Percentiles rank a stretch among this genome's conserved stretches.
Evolutionary conservation across 306 rosid genomes (phyloP).

Genomic region (Quercus dentata): DNA sequence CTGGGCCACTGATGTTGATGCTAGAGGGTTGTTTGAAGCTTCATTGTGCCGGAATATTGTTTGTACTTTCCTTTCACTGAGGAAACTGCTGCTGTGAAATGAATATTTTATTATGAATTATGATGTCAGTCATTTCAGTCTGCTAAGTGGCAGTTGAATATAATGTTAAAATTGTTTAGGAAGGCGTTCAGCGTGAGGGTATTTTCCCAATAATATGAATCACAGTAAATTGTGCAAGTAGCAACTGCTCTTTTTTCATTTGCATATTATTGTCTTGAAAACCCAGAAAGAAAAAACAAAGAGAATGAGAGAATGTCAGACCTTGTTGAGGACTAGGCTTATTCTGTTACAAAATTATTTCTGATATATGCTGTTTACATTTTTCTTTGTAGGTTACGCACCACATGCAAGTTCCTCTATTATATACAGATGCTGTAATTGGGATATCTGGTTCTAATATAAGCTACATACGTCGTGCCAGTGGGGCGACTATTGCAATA

Average conservation of each 20-base stretch:
- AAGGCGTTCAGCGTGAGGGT: not conserved
- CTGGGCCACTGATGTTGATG: not conserved
- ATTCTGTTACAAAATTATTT: not conserved
- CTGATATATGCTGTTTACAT: conserved; percentile 2
- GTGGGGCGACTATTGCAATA: conserved; percentile 62
- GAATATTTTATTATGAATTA: not conserved
- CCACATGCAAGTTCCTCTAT: conserved; percentile 66
- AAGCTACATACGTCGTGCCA: conserved; percentile 60
- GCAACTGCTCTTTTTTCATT: not conserved
- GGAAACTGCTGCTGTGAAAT: not conserved
- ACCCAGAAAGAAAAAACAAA: not conserved
- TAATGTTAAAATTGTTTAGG: not conserved
- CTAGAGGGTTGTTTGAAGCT: not conserved
- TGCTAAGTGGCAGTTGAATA: not conserved
- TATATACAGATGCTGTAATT: conserved; percentile 59
- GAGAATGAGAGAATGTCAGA: not conserved
- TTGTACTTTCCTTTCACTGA: not conserved
- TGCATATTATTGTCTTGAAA: not conserved
- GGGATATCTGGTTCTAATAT: conserved; percentile 57
- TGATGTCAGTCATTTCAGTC: not conserved
- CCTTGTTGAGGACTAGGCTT: not conserved
- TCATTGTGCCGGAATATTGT: not conserved
- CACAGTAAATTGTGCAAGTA: not conserved
- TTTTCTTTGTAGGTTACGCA: conserved; percentile 44
- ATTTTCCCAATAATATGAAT: not conserved